phyloP scores from a whole-genome alignment of 1,139 yeast genomes.

The Pneumocystis sp. region DNA sequence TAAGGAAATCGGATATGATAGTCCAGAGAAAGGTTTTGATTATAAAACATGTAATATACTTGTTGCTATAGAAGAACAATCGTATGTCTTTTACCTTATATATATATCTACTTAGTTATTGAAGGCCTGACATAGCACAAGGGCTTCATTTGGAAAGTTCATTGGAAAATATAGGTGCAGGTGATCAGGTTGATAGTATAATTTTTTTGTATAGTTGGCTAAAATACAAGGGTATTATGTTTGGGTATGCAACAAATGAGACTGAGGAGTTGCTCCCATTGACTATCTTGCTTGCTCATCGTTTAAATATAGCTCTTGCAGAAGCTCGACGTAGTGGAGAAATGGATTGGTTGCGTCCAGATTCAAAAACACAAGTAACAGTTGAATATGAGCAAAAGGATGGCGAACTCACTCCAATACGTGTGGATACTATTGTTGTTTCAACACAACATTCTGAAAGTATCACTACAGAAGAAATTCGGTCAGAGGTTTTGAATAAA shows the following conservation, averaged over 20 bases:
- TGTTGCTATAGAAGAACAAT: slow-evolving; percentile 96
- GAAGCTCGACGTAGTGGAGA: slow-evolving; percentile 94
- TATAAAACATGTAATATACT: slow-evolving; percentile 98
- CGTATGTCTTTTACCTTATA: not conserved
- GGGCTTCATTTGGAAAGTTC: slow-evolving; percentile 97
- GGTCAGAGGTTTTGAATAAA: slow-evolving; percentile 60
- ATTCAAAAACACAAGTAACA: slow-evolving; percentile 98
- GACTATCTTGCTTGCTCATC: slow-evolving; percentile 86
- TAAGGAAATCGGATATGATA: slow-evolving; percentile 96
- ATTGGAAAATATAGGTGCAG: slow-evolving; percentile 96
- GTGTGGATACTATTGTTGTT: slow-evolving; percentile 95
- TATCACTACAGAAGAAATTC: slow-evolving; percentile 81
- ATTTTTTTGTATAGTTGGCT: not conserved
- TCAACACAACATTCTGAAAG: slow-evolving; percentile 97
- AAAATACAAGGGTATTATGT: slow-evolving; percentile 60
- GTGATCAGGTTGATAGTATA: slow-evolving; percentile 50
- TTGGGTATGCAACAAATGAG: slow-evolving; percentile 98
- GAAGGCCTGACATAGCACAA: slow-evolving; percentile 93
- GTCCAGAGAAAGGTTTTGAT: slow-evolving; percentile 92
- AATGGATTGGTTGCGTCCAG: slow-evolving; percentile 95
- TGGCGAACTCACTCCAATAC: slow-evolving; percentile 88
- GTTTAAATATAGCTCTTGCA: slow-evolving; percentile 92
- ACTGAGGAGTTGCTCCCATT: slow-evolving; percentile 95
- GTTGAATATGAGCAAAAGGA: slow-evolving; percentile 85
- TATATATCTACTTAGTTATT: not conserved